phyloP scores from a whole-genome alignment of 495 filamentous ascomycete genomes.

The Talaromyces borbonicus region DNA sequence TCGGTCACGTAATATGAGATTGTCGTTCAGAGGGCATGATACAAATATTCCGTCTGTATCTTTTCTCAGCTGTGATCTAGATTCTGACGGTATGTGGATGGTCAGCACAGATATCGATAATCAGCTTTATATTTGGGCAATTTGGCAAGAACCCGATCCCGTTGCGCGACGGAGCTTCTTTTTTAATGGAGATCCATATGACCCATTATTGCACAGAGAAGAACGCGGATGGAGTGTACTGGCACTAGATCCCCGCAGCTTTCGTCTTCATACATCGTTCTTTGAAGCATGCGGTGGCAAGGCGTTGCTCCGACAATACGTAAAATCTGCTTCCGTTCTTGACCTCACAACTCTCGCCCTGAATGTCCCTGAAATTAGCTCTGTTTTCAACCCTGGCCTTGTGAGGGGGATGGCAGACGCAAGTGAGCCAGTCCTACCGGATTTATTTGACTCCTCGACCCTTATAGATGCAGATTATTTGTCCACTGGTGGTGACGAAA shows the following conservation, averaged over 20 bases:
- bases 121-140: slow-evolving; percentile 52
- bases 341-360: slow-evolving; percentile 21
- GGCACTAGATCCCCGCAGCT: slow-evolving; percentile 39
- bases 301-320: slow-evolving; percentile 14
- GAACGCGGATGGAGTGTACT: slow-evolving; percentile 40
- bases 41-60: slow-evolving; percentile 70
- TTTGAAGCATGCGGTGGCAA: slow-evolving; percentile 38
- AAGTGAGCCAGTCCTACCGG: slow-evolving; percentile 17
- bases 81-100: slow-evolving; percentile 57
- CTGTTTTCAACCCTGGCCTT: slow-evolving; percentile 19
- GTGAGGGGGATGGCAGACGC: slow-evolving; percentile 13
- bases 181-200: slow-evolving; percentile 14
- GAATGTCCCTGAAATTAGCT: slow-evolving; percentile 19
- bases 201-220: slow-evolving; percentile 11
- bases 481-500: neutral
- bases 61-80: slow-evolving; percentile 56
- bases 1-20: slow-evolving; percentile 28
- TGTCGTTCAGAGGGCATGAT: slow-evolving; percentile 36
- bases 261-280: slow-evolving; percentile 21
- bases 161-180: slow-evolving; percentile 18
- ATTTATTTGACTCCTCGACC: slow-evolving; percentile 24
- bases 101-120: slow-evolving; percentile 68
- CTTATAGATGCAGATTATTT: slow-evolving; percentile 8
- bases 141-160: slow-evolving; percentile 40
- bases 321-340: slow-evolving; percentile 15